A percentile compares a stretch with the other conserved stretches of the same genome.
Conservation (phyloP, 352 stramenopile genomes). For the Globisporangium camurandrum region DNA sequence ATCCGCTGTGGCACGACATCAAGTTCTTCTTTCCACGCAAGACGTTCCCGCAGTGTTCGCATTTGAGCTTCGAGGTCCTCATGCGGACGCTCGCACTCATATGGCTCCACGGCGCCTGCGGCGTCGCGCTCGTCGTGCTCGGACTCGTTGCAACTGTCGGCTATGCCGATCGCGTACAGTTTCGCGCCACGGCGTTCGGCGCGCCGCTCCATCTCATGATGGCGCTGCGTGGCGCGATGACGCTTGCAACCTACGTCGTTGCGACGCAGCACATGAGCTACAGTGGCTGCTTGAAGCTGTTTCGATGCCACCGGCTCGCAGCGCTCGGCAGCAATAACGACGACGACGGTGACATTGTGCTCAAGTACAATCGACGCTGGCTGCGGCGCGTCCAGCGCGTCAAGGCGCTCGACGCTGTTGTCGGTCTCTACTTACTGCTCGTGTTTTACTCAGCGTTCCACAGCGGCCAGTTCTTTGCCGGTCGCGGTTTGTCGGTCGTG, state of each 20-base stretch:
- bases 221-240: constrained; percentile 48
- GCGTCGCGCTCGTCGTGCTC: constrained; percentile 39
- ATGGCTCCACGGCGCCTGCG: constrained; percentile 63
- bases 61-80: constrained; percentile 67
- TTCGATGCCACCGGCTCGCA: constrained; percentile 25
- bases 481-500: constrained; percentile 27
- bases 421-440: constrained; percentile 57
- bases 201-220: constrained; percentile 57
- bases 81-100: constrained; percentile 57
- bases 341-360: constrained; percentile 36
- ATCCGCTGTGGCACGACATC: constrained; percentile 39
- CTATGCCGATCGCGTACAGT: constrained; percentile 41
- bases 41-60: constrained; percentile 40
- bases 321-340: constrained; percentile 26
- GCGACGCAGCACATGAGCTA: constrained; percentile 59
- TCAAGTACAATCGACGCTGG: constrained; percentile 65
- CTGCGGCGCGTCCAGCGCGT: constrained; percentile 41
- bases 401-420: constrained; percentile 47
- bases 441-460: constrained; percentile 64
- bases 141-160: constrained; percentile 32
- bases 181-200: constrained; percentile 36
- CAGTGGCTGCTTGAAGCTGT: constrained; percentile 44
- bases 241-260: constrained; percentile 43
- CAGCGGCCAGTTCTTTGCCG: constrained; percentile 42
- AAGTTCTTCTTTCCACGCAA: constrained; percentile 69